Evolutionary conservation across 78 protist genomes (phyloP).

Genomic region (Planoprotostelium fungivorum): DNA sequence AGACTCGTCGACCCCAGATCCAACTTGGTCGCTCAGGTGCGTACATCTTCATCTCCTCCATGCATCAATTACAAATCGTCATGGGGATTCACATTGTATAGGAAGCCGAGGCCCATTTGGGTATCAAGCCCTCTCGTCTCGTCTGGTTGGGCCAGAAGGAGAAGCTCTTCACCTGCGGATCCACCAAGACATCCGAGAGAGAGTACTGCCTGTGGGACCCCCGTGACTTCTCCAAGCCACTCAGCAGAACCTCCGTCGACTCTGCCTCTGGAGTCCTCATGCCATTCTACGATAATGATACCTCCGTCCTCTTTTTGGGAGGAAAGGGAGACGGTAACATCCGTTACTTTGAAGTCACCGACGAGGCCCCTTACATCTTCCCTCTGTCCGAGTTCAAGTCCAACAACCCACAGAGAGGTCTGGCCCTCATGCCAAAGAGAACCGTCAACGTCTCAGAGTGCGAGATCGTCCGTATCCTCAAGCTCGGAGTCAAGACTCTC

Average conservation of each 20-base stretch:
- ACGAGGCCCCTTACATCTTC: slow-evolving; percentile 70
- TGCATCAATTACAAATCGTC: slow-evolving; percentile 2
- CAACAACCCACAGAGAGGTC: slow-evolving; percentile 83
- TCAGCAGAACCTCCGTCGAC: slow-evolving; percentile 65
- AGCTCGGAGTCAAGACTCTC: slow-evolving; percentile 60
- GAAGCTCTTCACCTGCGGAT: slow-evolving; percentile 83
- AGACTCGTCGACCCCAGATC: slow-evolving; percentile 85
- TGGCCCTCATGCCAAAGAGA: slow-evolving; percentile 86
- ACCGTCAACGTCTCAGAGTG: slow-evolving; percentile 60
- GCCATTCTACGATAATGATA: slow-evolving; percentile 90
- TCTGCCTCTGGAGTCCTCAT: slow-evolving; percentile 82
- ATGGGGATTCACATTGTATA: not conserved
- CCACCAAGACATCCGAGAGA: slow-evolving; percentile 80
- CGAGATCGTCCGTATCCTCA: slow-evolving; percentile 87
- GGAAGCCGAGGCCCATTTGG: slow-evolving; percentile 79
- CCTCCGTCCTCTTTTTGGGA: slow-evolving; percentile 79
- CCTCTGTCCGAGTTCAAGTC: slow-evolving; percentile 77
- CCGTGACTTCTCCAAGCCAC: slow-evolving; percentile 40
- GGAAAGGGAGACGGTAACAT: slow-evolving; percentile 98
- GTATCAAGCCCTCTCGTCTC: slow-evolving; percentile 83
- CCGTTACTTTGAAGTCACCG: slow-evolving; percentile 89
- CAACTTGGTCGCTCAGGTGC: slow-evolving; percentile 13
- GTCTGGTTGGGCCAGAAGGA: slow-evolving; percentile 62
- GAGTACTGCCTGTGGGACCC: slow-evolving; percentile 78
- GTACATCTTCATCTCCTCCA: not conserved